These are phyloP conservation scores for Globisporangium lucens DNA, from an alignment of 352 stramenopile species.

Conservation along the genomic window DNA sequence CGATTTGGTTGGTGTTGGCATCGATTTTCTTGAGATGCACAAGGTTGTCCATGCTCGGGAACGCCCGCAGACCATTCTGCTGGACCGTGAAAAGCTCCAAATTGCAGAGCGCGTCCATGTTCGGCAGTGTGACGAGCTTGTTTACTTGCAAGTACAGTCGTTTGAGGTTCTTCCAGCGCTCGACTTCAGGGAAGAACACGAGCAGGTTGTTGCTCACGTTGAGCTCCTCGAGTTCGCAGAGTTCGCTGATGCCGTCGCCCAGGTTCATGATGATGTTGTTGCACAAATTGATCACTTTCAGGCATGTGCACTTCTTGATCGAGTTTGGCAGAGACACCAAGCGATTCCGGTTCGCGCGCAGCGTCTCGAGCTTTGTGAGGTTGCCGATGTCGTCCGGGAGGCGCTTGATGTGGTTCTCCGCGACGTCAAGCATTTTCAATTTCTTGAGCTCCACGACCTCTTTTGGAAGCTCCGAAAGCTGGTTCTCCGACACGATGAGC, in stretches of 20 bases:
- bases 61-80: constrained; percentile 52
- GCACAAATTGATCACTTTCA: constrained; percentile 72
- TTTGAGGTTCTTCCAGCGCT: constrained; percentile 55
- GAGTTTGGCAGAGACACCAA: constrained; percentile 43
- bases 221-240: constrained; percentile 63
- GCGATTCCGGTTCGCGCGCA: constrained; percentile 57
- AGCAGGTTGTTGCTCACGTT: constrained; percentile 70
- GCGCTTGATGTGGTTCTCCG: constrained; percentile 51
- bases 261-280: constrained; percentile 70
- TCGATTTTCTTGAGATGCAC: constrained; percentile 73
- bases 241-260: constrained; percentile 35
- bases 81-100: constrained; percentile 61
- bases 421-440: constrained; percentile 47
- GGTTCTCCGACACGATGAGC: constrained; percentile 64
- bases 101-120: constrained; percentile 46
- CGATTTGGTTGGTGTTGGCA: constrained; percentile 68
- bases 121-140: constrained; percentile 36
- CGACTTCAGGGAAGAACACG: constrained; percentile 31
- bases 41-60: constrained; percentile 64
- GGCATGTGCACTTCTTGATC: constrained; percentile 43
- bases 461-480: constrained; percentile 41
- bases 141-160: constrained; percentile 61
- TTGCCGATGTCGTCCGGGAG: constrained; percentile 49
- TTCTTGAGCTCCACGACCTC: constrained; percentile 45
- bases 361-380: constrained; percentile 46